Evolutionary conservation across 257 asterid species (phyloP).

Genomic region (Nicotiana obtusifolia): DNA sequence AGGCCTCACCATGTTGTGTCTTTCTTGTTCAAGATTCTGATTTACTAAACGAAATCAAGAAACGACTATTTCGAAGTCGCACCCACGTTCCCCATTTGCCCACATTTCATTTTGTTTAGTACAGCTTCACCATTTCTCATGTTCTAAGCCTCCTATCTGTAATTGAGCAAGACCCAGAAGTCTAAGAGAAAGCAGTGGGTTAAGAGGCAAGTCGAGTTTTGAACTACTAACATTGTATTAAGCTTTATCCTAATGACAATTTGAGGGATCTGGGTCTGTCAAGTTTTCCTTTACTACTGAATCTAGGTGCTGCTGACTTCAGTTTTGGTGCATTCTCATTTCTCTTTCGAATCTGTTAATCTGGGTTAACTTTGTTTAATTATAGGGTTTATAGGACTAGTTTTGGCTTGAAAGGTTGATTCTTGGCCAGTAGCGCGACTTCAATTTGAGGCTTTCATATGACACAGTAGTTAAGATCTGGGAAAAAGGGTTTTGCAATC

Average conservation of each 20-base stretch:
- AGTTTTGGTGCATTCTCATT: not conserved
- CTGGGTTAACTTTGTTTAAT: not conserved
- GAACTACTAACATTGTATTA: not conserved
- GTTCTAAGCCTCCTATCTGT: constrained; percentile 25
- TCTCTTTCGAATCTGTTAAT: not conserved
- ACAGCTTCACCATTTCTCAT: constrained; percentile 24
- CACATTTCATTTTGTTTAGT: constrained; percentile 19
- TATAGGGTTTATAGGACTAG: not conserved
- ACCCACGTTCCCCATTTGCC: constrained; percentile 39
- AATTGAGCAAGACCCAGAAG: not conserved
- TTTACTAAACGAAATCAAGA: constrained; percentile 15
- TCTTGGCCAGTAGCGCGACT: not conserved
- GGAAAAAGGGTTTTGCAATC: not conserved
- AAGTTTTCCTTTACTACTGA: not conserved
- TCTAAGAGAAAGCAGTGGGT: constrained; percentile 1
- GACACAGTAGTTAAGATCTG: no score
- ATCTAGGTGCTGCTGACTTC: constrained; percentile 16
- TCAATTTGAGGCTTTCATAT: not conserved
- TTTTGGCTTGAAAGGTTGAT: not conserved
- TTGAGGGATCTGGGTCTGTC: not conserved
- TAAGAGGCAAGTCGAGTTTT: not conserved
- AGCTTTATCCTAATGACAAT: not conserved
- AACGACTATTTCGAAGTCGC: constrained; percentile 27
- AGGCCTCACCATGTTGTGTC: not conserved
- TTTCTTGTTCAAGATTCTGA: not conserved